Base-by-base conservation (phyloP, 2,329 filamentous ascomycete genomes). In the Penicillium griseofulvum region DNA sequence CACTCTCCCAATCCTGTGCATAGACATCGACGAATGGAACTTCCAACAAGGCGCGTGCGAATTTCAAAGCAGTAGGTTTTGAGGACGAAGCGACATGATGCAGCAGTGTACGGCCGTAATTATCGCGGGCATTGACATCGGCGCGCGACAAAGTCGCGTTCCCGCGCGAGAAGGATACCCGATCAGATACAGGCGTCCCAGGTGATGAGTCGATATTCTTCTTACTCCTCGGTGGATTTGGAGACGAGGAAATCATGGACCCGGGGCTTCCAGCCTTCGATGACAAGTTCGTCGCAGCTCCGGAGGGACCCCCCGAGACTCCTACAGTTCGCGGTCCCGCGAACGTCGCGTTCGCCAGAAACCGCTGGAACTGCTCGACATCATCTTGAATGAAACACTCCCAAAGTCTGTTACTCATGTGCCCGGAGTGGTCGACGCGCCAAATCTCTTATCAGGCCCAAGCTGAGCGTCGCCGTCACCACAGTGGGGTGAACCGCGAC, bases 401-500 rank as follows among this genome's bases (percentile, higher is more conserved):
- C 93, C 93, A 97, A 76, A 99, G 86, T 84, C 89, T 85, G 81
- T 91, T 88, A 87, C 90, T 97, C 93, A 97, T 94, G 86, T 85
- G 86, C 78, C 73, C 75, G 66, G 65, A 68, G 56, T 68, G 65
- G 51, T 70, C 51, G 62, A 52, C 44, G 61, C 62, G 64, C 66
- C 65, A 68, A 71, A 73, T 64, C 67, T 73, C 78, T 77, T 74
- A 70, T 73, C 75, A 76, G 78, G 80, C 84, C 81, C 77, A 78
- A 81, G 78, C 74, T 75, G 72, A 88, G 87, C 90, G 91, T 95
- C 88, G 90, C 90, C 90, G 87, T 91, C 87, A 88, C 86, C 89
- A 88, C 89, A 88, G 87, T 87, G 82, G 87, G 48, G 48, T 34
- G 48, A 54, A 92, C 91, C 89, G 91, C 91, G 71, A 94, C 92